Percentiles rank a stretch among this genome's conserved stretches.
phyloP scores from a whole-genome alignment of 2,329 filamentous ascomycete species.

The Monilinia polystroma region DNA sequence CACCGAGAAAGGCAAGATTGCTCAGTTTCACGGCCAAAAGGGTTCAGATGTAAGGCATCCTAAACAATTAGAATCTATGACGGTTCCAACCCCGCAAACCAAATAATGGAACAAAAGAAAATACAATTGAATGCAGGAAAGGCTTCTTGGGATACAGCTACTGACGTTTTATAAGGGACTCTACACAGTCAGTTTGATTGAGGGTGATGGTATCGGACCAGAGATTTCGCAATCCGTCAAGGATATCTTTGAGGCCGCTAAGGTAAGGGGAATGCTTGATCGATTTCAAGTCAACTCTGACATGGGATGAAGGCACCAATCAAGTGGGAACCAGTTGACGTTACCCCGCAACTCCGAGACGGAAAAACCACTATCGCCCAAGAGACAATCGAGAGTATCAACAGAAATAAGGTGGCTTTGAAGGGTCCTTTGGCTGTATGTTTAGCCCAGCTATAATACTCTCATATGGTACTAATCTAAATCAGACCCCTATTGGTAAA shows the following conservation, averaged over 20 bases:
- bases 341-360: constrained; percentile 88
- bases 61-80: constrained; percentile 21
- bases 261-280: constrained; percentile 55
- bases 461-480: constrained; percentile 24
- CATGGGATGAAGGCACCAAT: constrained; percentile 67
- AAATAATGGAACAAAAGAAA: constrained; percentile 19
- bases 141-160: constrained; percentile 3
- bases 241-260: constrained; percentile 95
- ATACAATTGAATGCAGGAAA: constrained; percentile 33
- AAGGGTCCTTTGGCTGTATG: constrained; percentile 95
- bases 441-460: constrained; percentile 27
- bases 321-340: constrained; percentile 96
- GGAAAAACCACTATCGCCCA: constrained; percentile 95
- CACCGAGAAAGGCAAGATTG: constrained; percentile 66
- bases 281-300: constrained; percentile 30
- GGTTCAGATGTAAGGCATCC: constrained; percentile 71
- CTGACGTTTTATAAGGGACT: constrained; percentile 64
- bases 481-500: constrained; percentile 90
- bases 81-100: constrained; percentile 7
- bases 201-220: constrained; percentile 97
- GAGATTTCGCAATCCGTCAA: constrained; percentile 98
- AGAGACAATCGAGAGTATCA: constrained; percentile 88
- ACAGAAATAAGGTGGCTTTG: constrained; percentile 93
- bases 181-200: constrained; percentile 94
- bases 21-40: constrained; percentile 91